Percentiles rank a stretch among this genome's conserved stretches.
Conservation (phyloP, 192 early-diverging fungal genomes). For the Tieghemiomyces parasiticus region DNA sequence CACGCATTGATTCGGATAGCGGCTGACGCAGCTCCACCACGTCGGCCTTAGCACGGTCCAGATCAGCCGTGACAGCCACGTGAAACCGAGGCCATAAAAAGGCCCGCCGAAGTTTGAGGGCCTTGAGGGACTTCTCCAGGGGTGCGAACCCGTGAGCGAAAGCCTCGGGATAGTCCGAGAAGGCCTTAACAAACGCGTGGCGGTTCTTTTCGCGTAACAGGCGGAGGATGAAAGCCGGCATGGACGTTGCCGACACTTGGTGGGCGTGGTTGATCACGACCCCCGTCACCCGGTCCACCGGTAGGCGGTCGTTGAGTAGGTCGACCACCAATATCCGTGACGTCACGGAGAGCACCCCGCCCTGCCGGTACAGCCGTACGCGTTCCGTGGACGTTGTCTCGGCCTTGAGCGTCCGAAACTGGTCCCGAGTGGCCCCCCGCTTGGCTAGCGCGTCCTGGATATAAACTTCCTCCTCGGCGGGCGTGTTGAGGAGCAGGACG, state of each 20-base stretch:
- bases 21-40: slow-evolving; percentile 65
- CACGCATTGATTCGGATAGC: slow-evolving; percentile 62
- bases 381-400: neutral
- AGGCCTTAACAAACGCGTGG: slow-evolving; percentile 82
- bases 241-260: slow-evolving; percentile 58
- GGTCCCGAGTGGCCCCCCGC: slow-evolving; percentile 23
- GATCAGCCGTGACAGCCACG: slow-evolving; percentile 12
- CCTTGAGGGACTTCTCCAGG: slow-evolving; percentile 71
- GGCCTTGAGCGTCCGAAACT: slow-evolving; percentile 13
- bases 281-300: slow-evolving; percentile 60
- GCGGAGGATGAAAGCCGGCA: slow-evolving; percentile 80
- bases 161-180: slow-evolving; percentile 72
- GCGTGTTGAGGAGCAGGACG: slow-evolving; percentile 66
- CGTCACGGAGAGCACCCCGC: slow-evolving; percentile 76
- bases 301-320: slow-evolving; percentile 63
- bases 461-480: slow-evolving; percentile 33
- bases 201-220: slow-evolving; percentile 66
- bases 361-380: slow-evolving; percentile 49
- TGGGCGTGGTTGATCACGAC: slow-evolving; percentile 79
- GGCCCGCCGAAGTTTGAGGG: slow-evolving; percentile 62
- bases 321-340: slow-evolving; percentile 85
- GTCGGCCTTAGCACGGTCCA: slow-evolving; percentile 18
- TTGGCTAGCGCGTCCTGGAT: slow-evolving; percentile 32
- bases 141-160: slow-evolving; percentile 75
- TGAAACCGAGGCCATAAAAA: slow-evolving; percentile 72